Base-by-base conservation (phyloP, 106 monocot species). In the Gastrodia elata region DNA sequence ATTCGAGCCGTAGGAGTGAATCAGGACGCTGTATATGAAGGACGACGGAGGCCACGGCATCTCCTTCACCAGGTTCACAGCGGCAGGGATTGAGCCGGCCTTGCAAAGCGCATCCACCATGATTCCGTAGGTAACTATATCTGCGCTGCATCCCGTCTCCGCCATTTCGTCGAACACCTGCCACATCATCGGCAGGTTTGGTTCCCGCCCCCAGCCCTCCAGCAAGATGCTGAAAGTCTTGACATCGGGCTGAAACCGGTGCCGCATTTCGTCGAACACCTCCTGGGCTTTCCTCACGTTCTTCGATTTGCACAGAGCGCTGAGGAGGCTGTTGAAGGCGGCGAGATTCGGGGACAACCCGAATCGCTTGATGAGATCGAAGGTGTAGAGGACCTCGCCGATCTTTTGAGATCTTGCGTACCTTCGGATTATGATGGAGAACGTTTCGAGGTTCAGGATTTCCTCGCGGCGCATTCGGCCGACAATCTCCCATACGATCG, bases 51-150 rank as follows among this genome's bases (percentile, higher is more conserved):
- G 70, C 49, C 84, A 91, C 1, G 35, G 48, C 98, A 98, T 98
- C 28, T 86, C 82, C 68, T 55, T 78, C 24, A 91, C 83, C 5
- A 91, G 68, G 71, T 73, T 73, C 1, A 91, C 65, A 0, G 98
- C 93, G n/a, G 88, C 93, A 22, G 84, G 85, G 14, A 87, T 77
- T 48, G 78, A 68, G 0, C 98, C 91, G 6, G 88, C 74, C 80
- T 98, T 98, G 76, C 93, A 93, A 8, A 98, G 81, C 2, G 90
- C 67, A 64, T 98, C 98, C 1, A 98, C 91, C 93, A 98, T 88
- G 43, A 98, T 93, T 8, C 98, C 91, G 34, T 98, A 98, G 0
- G 98, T 98, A 34, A 98, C 88, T 7, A 91, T 80, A 69, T 98
- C 98, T 3, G 93, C 83, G n/a, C 85, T 74, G 39, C 88, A 93